These are phyloP conservation scores for Alternaria ethzedia DNA, from an alignment of 2,329 filamentous ascomycete genomes.

Conservation along the genomic window DNA sequence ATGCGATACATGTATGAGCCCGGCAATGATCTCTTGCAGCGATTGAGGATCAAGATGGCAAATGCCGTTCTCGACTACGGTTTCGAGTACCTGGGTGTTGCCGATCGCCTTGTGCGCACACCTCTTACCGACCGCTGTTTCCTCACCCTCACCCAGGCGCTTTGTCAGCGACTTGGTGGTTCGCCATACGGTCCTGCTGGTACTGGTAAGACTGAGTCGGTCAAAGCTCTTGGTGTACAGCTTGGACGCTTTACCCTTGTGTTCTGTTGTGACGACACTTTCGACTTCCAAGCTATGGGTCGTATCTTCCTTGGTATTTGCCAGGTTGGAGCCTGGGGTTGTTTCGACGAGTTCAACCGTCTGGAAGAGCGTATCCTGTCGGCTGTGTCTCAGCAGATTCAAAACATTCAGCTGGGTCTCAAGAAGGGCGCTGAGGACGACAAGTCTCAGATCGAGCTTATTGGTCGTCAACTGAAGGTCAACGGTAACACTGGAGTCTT, in stretches of 20 bases:
- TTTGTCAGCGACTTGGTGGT: conserved; percentile 93
- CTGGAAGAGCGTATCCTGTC: conserved; percentile 97
- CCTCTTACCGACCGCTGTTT: conserved; percentile 98
- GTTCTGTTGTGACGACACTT: conserved; percentile 99
- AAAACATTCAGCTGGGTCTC: conserved; percentile 97
- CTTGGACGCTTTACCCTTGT: conserved; percentile 97
- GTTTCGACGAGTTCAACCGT: conserved; percentile 99
- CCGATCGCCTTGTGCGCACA: conserved; percentile 93
- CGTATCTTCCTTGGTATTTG: conserved; percentile 99
- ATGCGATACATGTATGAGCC: conserved; percentile 94
- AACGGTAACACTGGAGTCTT: conserved; percentile 97
- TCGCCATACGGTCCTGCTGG: conserved; percentile 97
- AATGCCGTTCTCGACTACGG: conserved; percentile 95
- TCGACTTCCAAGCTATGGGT: conserved; percentile 99
- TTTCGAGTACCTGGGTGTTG: conserved; percentile 96
- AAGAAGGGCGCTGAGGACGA: conserved; percentile 83
- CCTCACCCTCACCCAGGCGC: conserved; percentile 92
- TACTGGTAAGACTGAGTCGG: conserved; percentile 98
- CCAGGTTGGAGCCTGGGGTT: conserved; percentile 98
- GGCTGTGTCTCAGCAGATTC: conserved; percentile 97
- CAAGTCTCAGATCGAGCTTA: conserved; percentile 89
- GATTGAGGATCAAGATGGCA: conserved; percentile 92
- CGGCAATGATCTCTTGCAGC: conserved; percentile 80
- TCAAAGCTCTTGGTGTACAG: conserved; percentile 96
- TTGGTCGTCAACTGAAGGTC: conserved; percentile 87